Conservation (phyloP, 495 filamentous ascomycete genomes). For the Trichoderma asperelloides region DNA sequence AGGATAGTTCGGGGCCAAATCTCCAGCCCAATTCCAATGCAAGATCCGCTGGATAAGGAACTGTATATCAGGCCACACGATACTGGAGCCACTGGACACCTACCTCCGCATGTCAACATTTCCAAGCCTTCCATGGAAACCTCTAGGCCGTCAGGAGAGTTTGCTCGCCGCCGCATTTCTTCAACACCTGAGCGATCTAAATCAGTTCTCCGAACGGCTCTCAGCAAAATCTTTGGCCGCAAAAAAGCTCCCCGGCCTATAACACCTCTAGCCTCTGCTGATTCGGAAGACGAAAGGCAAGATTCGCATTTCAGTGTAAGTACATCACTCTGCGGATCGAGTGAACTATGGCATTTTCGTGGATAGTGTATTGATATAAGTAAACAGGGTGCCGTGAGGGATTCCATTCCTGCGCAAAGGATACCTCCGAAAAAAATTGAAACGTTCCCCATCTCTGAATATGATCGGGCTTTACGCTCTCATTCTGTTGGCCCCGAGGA, state of each 20-base stretch:
- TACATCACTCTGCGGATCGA: constrained; percentile 5
- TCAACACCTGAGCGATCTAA: not conserved
- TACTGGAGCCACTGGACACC: not conserved
- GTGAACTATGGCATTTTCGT: not conserved
- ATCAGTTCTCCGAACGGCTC: constrained; percentile 29
- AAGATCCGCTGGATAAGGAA: constrained; percentile 28
- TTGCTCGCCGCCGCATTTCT: not conserved
- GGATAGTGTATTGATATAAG: not conserved
- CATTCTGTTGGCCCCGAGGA: constrained; percentile 44
- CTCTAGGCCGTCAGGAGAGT: not conserved
- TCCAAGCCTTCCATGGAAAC: not conserved
- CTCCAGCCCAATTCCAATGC: constrained; percentile 43
- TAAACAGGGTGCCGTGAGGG: no score
- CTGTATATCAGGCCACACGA: constrained; percentile 30
- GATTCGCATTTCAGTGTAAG: constrained; percentile 38
- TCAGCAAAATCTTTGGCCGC: constrained; percentile 43
- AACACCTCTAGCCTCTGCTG: not conserved
- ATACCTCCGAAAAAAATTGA: constrained; percentile 34
- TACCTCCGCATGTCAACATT: not conserved
- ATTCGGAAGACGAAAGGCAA: not conserved
- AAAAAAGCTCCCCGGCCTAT: constrained; percentile 18
- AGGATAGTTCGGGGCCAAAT: constrained; percentile 39
- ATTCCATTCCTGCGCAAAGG: not conserved
- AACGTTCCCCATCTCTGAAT: constrained; percentile 46
- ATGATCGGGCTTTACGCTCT: constrained; percentile 41